phyloP scores from a whole-genome alignment of 108 stramenopile genomes.

The Epipyxis sp. region DNA sequence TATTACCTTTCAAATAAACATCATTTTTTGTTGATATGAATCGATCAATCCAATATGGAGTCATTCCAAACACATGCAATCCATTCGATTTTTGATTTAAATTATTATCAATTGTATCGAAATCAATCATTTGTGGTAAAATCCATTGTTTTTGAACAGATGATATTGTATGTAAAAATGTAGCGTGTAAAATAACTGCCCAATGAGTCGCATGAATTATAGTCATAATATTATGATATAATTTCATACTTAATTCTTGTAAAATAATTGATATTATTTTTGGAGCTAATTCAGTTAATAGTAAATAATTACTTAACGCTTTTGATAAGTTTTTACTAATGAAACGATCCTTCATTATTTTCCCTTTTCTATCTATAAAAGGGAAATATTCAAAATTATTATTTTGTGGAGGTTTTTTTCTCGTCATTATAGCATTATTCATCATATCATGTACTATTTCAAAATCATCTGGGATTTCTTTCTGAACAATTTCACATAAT shows the following conservation, averaged over 20 bases:
- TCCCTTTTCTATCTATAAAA: constrained; percentile 78
- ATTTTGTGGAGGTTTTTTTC: constrained; percentile 61
- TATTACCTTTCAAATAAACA: constrained; percentile 46
- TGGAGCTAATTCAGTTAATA: constrained; percentile 51
- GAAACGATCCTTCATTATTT: constrained; percentile 67
- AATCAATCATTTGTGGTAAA: constrained; percentile 26
- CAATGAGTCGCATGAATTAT: neutral
- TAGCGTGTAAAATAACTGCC: constrained; percentile 40
- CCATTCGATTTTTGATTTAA: no score
- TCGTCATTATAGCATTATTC: constrained; percentile 75
- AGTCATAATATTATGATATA: neutral
- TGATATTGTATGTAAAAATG: constrained; percentile 41
- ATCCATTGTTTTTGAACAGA: constrained; percentile 39
- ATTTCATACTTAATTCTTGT: neutral
- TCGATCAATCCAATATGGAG: constrained; percentile 50
- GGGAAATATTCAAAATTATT: constrained; percentile 47
- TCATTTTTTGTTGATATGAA: constrained; percentile 41
- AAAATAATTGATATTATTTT: neutral
- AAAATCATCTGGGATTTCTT: constrained; percentile 32
- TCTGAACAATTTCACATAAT: constrained; percentile 36
- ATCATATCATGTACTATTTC: constrained; percentile 60
- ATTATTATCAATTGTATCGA: no score
- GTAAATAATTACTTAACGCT: constrained; percentile 68
- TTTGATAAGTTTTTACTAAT: constrained; percentile 73
- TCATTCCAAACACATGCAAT: constrained; percentile 53